Conservation (phyloP, 2,329 filamentous ascomycete species). For the Fulvia fulva region DNA sequence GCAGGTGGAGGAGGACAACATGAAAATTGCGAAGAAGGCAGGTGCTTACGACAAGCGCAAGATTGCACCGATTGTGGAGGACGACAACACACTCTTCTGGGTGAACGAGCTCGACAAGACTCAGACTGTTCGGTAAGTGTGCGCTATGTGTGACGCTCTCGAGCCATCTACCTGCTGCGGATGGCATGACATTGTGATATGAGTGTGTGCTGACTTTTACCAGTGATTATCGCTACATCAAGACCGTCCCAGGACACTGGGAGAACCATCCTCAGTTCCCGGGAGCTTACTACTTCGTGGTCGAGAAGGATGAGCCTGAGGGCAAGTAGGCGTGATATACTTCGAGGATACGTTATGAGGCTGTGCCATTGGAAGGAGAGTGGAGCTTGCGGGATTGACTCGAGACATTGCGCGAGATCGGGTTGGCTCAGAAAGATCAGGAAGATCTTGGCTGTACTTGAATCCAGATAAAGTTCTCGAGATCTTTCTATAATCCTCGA, state of each 20-base stretch:
- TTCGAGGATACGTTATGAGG: not conserved
- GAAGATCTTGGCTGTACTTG: not conserved
- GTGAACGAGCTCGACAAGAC: constrained; percentile 32
- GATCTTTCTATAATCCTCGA: no score
- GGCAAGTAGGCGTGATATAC: constrained; percentile 5
- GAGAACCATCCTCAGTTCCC: constrained; percentile 33
- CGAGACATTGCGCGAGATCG: not conserved
- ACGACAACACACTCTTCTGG: constrained; percentile 36
- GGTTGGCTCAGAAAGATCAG: not conserved
- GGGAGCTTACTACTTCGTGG: constrained; percentile 33
- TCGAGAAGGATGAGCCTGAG: constrained; percentile 27
- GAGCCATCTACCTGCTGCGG: no score
- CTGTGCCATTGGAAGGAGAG: not conserved
- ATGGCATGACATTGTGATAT: no score
- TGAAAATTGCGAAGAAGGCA: constrained; percentile 34
- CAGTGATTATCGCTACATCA: constrained; percentile 32
- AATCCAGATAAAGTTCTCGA: not conserved
- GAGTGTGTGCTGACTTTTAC: no score
- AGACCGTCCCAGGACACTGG: constrained; percentile 34
- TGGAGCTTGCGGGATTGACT: not conserved
- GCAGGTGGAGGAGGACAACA: constrained; percentile 38
- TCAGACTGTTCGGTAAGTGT: constrained; percentile 30
- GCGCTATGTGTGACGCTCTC: no score
- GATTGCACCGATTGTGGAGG: constrained; percentile 30
- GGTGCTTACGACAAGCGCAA: constrained; percentile 33